These are phyloP conservation scores for Tricholoma bakamatsutake DNA, from an alignment of 768 basidiomycete genomes.

Conservation along the genomic window DNA sequence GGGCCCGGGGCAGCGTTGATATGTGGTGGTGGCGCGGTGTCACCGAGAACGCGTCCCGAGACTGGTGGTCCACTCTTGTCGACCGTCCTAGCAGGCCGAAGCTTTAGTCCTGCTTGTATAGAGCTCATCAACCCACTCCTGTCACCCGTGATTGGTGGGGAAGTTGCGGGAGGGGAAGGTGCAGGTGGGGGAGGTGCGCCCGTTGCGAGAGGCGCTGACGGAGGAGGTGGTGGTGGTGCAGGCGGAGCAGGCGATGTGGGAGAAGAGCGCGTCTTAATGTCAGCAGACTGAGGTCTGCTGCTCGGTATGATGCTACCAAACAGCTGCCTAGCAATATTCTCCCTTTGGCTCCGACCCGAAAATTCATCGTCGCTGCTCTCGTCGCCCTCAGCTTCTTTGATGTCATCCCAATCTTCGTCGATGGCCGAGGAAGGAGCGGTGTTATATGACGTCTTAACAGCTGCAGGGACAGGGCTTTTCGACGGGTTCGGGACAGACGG, in stretches of 20 bases:
- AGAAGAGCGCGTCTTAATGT: constrained; percentile 46
- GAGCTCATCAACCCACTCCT: constrained; percentile 65
- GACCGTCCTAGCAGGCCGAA: constrained; percentile 74
- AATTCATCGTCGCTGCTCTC: constrained; percentile 81
- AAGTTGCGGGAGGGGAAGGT: constrained; percentile 24
- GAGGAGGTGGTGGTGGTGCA: constrained; percentile 21
- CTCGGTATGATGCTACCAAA: constrained; percentile 68
- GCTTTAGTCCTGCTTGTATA: constrained; percentile 69
- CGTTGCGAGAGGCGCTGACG: constrained; percentile 29
- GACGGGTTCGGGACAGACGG: constrained; percentile 31
- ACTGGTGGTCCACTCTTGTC: constrained; percentile 71
- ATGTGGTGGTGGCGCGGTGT: constrained; percentile 62
- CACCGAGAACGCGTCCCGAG: constrained; percentile 77
- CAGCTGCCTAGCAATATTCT: constrained; percentile 69
- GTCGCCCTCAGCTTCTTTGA: constrained; percentile 63
- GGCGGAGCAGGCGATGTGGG: constrained; percentile 33
- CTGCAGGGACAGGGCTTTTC: constrained; percentile 45
- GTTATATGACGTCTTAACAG: constrained; percentile 40
- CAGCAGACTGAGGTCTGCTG: constrained; percentile 52
- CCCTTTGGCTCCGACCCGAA: constrained; percentile 53
- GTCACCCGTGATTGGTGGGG: constrained; percentile 34
- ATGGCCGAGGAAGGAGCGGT: constrained; percentile 46
- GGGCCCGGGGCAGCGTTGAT: constrained; percentile 45
- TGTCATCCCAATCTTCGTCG: constrained; percentile 85
- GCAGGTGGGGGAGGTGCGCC: constrained; percentile 32